These are phyloP conservation scores for Xylariaceae sp. DNA, from an alignment of 2,329 filamentous ascomycete genomes.

Conservation along the genomic window DNA sequence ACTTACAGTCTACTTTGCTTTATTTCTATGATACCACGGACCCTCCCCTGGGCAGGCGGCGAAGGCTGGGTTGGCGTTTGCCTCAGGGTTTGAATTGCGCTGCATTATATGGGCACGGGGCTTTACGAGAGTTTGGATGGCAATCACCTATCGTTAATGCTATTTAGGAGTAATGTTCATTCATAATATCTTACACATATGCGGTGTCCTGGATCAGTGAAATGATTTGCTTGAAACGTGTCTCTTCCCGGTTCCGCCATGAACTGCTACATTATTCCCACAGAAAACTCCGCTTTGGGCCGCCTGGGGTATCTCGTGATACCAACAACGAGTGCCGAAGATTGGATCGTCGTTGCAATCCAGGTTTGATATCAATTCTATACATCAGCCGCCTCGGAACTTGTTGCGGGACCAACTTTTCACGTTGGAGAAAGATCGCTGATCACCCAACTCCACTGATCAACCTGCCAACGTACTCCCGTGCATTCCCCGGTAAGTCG, in stretches of 20 bases:
- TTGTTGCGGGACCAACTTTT: neutral
- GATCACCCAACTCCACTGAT: constrained; percentile 2
- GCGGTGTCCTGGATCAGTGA: neutral
- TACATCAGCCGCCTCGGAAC: constrained; percentile 15
- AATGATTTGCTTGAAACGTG: neutral
- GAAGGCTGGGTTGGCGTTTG: constrained; percentile 12
- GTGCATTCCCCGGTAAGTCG: neutral
- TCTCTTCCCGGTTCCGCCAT: neutral
- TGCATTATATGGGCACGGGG: constrained; percentile 4
- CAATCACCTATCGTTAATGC: constrained; percentile 1
- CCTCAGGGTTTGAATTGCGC: neutral
- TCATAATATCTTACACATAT: neutral
- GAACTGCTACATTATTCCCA: neutral
- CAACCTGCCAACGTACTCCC: neutral
- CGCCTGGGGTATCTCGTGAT: neutral
- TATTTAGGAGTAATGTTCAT: constrained; percentile 16
- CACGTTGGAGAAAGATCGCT: neutral
- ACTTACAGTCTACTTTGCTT: constrained; percentile 6
- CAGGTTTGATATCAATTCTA: neutral
- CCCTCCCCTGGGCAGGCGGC: neutral
- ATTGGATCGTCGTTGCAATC: neutral
- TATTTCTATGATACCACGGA: constrained; percentile 26
- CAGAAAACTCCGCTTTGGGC: neutral
- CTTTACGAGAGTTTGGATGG: constrained; percentile 1
- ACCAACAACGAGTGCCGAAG: neutral